Evolutionary conservation across 1,284 basidiomycete genomes (phyloP).

Genomic region (Malassezia japonica): DNA sequence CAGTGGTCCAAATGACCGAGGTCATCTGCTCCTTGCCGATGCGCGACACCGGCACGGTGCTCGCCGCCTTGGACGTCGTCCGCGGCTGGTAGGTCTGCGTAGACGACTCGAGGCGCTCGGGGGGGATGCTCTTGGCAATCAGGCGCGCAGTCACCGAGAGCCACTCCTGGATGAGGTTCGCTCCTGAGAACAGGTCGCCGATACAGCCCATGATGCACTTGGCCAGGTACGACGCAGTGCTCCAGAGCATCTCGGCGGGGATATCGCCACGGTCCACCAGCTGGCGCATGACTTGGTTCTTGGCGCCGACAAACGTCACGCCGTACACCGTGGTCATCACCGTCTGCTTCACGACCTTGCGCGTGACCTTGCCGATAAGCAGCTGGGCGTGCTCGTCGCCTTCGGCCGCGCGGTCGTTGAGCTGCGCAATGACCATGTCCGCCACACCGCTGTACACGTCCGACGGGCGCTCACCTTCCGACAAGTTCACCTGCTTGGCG

Average conservation of each 20-base stretch:
- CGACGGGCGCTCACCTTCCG: conserved; percentile 72
- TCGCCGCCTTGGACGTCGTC: neutral
- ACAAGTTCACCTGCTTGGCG: conserved; percentile 85
- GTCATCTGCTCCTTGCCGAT: conserved; percentile 71
- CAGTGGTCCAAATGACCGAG: conserved; percentile 89
- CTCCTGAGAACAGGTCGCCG: conserved; percentile 83
- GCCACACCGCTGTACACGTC: conserved; percentile 97
- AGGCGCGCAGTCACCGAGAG: conserved; percentile 71
- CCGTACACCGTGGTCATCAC: conserved; percentile 99
- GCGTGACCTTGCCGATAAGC: conserved; percentile 68
- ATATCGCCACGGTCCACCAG: conserved; percentile 69
- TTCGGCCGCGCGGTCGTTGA: conserved; percentile 53
- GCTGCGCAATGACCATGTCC: conserved; percentile 49
- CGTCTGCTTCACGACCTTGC: conserved; percentile 98
- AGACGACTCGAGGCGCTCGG: conserved; percentile 60
- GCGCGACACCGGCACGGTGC: conserved; percentile 11
- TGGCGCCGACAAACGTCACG: conserved; percentile 87
- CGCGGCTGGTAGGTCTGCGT: conserved; percentile 23
- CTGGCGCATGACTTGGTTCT: conserved; percentile 88
- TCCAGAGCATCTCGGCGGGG: conserved; percentile 63
- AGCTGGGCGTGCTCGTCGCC: conserved; percentile 58
- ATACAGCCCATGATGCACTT: conserved; percentile 54
- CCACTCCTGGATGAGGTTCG: conserved; percentile 85
- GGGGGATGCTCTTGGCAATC: conserved; percentile 77
- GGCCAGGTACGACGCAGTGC: conserved; percentile 65